Percentiles rank a stretch among this genome's conserved stretches.
Evolutionary conservation across 371 early-diverging fungal species (phyloP).

Genomic region (Syncephalis fuscata): DNA sequence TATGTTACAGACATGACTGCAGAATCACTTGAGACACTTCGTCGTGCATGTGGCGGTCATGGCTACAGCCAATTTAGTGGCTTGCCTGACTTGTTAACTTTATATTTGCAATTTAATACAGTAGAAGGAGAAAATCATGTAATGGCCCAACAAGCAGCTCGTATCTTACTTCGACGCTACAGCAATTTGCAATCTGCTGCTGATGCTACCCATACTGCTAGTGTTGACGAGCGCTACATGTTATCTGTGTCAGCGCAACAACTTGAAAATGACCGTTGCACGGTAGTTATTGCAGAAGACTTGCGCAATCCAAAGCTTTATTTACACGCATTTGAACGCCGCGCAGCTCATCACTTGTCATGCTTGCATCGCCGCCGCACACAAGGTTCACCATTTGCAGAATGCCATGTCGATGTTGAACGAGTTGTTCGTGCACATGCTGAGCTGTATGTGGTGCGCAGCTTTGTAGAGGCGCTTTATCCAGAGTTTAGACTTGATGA

Average conservation of each 20-base stretch:
- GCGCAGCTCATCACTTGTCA: no score
- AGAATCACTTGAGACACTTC: slow-evolving; percentile 60
- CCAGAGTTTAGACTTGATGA: not conserved
- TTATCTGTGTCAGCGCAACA: slow-evolving; percentile 16
- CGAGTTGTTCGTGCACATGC: no score
- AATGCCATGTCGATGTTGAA: no score
- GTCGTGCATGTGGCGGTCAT: slow-evolving; percentile 77
- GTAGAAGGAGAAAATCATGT: slow-evolving; percentile 79
- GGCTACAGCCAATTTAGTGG: slow-evolving; percentile 69
- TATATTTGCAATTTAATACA: slow-evolving; percentile 50
- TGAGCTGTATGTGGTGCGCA: no score
- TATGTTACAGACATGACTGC: slow-evolving; percentile 53
- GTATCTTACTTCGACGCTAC: slow-evolving; percentile 23
- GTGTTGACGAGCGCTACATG: not conserved
- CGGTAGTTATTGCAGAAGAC: no score
- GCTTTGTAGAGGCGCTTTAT: no score
- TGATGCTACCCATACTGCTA: not conserved
- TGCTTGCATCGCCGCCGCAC: no score
- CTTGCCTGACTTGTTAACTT: slow-evolving; percentile 48
- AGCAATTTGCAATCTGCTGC: not conserved
- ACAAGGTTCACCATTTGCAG: no score
- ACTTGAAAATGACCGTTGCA: slow-evolving; percentile 8
- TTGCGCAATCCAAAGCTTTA: no score
- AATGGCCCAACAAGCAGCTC: slow-evolving; percentile 65
- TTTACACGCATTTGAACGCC: no score